Conservation (phyloP, 768 basidiomycete genomes). For the Dendrothele bispora region DNA sequence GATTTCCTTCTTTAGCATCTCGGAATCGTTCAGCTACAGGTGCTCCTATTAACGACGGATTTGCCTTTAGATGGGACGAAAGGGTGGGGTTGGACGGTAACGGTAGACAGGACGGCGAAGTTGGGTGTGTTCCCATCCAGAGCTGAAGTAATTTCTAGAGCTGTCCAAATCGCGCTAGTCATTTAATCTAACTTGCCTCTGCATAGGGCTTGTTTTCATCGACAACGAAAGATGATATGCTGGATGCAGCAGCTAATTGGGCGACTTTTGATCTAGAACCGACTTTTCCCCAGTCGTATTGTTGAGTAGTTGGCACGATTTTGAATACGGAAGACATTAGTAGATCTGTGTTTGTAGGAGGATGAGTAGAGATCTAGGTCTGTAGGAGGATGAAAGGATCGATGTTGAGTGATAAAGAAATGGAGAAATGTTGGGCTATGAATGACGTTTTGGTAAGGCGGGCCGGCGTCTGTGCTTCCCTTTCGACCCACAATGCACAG, state of each 20-base stretch:
- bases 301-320: conserved; percentile 79
- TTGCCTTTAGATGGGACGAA: conserved; percentile 58
- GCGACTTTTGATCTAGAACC: conserved; percentile 86
- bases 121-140: conserved; percentile 99
- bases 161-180: not conserved
- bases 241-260: conserved; percentile 66
- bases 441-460: no score
- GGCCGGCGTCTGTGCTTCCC: no score
- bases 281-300: conserved; percentile 94
- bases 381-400: no score
- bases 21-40: conserved; percentile 52
- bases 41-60: conserved; percentile 70
- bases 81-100: conserved; percentile 50
- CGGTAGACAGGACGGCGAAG: conserved; percentile 56
- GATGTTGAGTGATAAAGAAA: no score
- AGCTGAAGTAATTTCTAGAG: conserved; percentile 48
- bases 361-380: no score
- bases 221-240: conserved; percentile 62
- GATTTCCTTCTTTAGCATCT: conserved; percentile 56
- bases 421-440: no score
- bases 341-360: no score
- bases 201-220: conserved; percentile 83
- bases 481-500: no score
- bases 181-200: conserved; percentile 62
- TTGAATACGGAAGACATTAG: conserved; percentile 66